Conservation (phyloP, 345 rosid genomes). For the Durio zibethinus region DNA sequence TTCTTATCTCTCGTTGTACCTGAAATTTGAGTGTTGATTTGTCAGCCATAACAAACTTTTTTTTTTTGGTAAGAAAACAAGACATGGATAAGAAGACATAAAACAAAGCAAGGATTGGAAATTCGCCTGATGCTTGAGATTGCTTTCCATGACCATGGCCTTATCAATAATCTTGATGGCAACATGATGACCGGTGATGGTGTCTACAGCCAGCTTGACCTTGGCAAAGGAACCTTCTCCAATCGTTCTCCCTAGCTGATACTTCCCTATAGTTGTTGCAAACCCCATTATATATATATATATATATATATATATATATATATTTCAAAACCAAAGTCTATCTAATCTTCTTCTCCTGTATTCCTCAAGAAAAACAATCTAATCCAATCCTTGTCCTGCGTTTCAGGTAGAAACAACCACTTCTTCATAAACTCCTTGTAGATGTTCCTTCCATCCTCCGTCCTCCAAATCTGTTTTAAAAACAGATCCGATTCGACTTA, state of each 20-base stretch:
- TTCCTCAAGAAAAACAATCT: not conserved
- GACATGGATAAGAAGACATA: not conserved
- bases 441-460: constrained; percentile 12
- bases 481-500: not conserved
- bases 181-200: constrained; percentile 46
- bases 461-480: constrained; percentile 4
- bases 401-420: not conserved
- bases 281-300: too few relatives aligned
- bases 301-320: too few relatives aligned
- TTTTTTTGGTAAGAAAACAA: not conserved
- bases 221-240: constrained; percentile 92
- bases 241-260: constrained; percentile 58
- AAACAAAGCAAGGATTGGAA: not conserved
- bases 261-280: constrained; percentile 64
- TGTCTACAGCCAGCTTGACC: constrained; percentile 79
- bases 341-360: not conserved
- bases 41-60: constrained; percentile 4
- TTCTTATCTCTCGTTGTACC: constrained; percentile 78
- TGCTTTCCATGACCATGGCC: constrained; percentile 57
- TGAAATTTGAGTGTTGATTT: constrained; percentile 17
- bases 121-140: constrained; percentile 66
- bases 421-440: not conserved
- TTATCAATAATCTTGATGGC: constrained; percentile 87
- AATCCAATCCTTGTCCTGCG: not conserved
- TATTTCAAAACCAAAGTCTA: not conserved